These are phyloP conservation scores for Gnaphalium uliginosum DNA, from an alignment of 129 eudicot species.

Conservation along the genomic window DNA sequence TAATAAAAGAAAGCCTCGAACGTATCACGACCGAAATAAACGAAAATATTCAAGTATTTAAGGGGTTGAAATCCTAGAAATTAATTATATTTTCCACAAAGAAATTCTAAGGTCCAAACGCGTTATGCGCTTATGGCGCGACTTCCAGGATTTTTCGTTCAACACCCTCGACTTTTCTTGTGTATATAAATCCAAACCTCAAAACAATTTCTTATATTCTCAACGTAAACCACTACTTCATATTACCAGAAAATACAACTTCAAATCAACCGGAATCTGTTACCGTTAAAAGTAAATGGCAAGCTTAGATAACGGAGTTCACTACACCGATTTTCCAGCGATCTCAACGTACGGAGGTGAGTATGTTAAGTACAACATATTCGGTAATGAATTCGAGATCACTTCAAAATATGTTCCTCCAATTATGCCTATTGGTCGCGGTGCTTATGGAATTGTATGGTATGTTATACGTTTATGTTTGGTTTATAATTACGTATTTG, in stretches of 20 bases:
- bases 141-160: conserved; percentile 26
- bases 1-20: not conserved
- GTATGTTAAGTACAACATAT: conserved; percentile 70
- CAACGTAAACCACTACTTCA: not conserved
- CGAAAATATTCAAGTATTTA: not conserved
- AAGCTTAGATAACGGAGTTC: conserved; percentile 43
- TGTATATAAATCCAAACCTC: conserved; percentile 4
- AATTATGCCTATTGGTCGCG: conserved; percentile 87
- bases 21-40: not conserved
- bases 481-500: not conserved
- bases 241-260: not conserved
- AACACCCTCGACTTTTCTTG: conserved; percentile 4
- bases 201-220: not conserved
- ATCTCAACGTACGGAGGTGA: conserved; percentile 71
- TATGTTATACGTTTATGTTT: conserved; percentile 22
- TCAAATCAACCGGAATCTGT: conserved; percentile 6
- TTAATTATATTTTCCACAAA: conserved; percentile 19
- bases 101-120: conserved; percentile 34
- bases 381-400: conserved; percentile 69
- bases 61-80: not conserved
- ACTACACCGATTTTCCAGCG: conserved; percentile 62
- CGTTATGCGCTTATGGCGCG: conserved; percentile 42
- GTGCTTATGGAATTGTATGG: conserved; percentile 97
- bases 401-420: conserved; percentile 78
- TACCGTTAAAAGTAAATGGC: conserved; percentile 38